These are phyloP conservation scores for Spathaspora sp. DNA, from an alignment of 805 yeast genomes.

Conservation along the genomic window DNA sequence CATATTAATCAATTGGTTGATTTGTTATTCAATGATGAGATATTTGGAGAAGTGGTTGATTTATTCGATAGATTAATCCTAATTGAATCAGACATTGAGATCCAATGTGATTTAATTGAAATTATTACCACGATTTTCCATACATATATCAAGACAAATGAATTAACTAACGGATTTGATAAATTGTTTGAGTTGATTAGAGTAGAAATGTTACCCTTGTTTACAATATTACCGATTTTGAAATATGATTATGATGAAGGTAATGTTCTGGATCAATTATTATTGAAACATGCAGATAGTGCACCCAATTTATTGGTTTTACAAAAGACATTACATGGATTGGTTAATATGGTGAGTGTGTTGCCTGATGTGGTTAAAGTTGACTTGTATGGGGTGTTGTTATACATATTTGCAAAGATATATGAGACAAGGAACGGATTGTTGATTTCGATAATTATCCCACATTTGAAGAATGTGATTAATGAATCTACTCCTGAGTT, in stretches of 20 bases:
- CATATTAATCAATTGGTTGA: constrained; percentile 54
- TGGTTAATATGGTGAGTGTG: too few relatives aligned
- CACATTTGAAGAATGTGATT: constrained; percentile 33
- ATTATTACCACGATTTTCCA: constrained; percentile 27
- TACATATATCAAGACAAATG: constrained; percentile 11
- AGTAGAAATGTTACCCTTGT: constrained; percentile 60
- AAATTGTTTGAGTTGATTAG: constrained; percentile 80
- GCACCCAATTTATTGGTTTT: constrained; percentile 40
- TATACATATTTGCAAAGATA: constrained; percentile 59
- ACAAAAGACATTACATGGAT: constrained; percentile 30
- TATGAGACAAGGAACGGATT: constrained; percentile 41
- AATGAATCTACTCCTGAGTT: constrained; percentile 20
- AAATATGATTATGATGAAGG: constrained; percentile 40
- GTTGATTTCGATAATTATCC: constrained; percentile 47
- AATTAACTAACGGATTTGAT: constrained; percentile 48
- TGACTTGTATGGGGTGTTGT: constrained; percentile 69
- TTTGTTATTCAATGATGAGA: constrained; percentile 58
- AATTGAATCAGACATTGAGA: constrained; percentile 58
- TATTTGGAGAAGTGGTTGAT: constrained; percentile 74
- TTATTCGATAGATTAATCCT: constrained; percentile 68
- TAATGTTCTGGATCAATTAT: constrained; percentile 20
- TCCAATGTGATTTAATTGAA: constrained; percentile 50
- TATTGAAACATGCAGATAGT: constrained; percentile 25
- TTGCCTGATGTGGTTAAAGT: constrained; percentile 58
- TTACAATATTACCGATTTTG: constrained; percentile 57